Percentiles rank a stretch among this genome's conserved stretches.
phyloP scores from a whole-genome alignment of 805 yeast species.

The Zygoascus flipseniorum region DNA sequence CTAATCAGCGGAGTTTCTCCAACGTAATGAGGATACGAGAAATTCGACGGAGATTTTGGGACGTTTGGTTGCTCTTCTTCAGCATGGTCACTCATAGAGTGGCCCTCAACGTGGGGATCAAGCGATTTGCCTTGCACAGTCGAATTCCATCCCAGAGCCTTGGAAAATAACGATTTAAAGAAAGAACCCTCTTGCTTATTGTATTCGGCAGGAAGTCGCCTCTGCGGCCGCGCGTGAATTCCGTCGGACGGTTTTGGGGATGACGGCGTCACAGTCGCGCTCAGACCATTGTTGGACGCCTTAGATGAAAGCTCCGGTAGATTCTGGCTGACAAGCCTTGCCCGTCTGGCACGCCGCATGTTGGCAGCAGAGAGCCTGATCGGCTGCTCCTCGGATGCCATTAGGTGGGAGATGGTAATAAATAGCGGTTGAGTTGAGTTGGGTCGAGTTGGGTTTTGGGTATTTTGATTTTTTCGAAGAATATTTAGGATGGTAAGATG shows the following conservation, averaged over 20 bases:
- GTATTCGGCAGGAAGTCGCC: not conserved
- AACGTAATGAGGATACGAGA: not conserved
- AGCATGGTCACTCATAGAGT: not conserved
- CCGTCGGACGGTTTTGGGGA: not conserved
- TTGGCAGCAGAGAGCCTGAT: not conserved
- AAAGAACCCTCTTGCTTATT: not conserved
- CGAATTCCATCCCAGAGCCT: not conserved
- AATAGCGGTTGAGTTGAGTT: not conserved
- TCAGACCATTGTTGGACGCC: not conserved
- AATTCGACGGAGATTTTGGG: not conserved
- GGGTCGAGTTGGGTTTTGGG: too few relatives aligned
- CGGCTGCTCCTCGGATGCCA: not conserved
- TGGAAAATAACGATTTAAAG: not conserved
- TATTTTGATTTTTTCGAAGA: too few relatives aligned
- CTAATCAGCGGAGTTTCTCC: slow-evolving; percentile 1
- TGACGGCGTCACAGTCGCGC: not conserved
- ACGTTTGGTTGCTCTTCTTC: not conserved
- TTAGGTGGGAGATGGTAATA: not conserved
- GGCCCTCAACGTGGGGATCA: not conserved
- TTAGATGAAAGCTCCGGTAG: not conserved
- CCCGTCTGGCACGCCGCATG: not conserved
- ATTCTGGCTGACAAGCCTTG: not conserved
- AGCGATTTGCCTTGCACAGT: not conserved
- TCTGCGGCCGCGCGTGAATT: not conserved
- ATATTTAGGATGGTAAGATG: too few relatives aligned